A percentile compares a stretch with the other conserved stretches of the same genome.
Conservation (phyloP, 495 filamentous ascomycete species). For the Neurospora sp. region DNA sequence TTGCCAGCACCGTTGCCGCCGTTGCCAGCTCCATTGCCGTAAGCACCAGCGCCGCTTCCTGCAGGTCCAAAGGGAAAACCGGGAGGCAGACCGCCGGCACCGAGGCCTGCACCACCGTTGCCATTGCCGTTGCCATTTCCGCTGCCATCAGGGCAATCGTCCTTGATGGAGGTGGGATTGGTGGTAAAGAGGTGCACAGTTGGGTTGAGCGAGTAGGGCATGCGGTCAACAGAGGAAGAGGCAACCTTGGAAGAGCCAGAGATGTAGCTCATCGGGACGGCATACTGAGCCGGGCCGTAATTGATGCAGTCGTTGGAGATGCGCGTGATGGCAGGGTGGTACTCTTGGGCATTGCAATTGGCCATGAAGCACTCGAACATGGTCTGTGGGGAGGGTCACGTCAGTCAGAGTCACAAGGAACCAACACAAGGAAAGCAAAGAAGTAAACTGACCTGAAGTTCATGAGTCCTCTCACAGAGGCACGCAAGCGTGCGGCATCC, state of each 20-base stretch:
- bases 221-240: conserved; percentile 1
- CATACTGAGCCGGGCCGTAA: conserved; percentile 27
- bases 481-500: conserved; percentile 3
- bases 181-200: not conserved
- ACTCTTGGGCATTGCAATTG: conserved; percentile 16
- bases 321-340: conserved; percentile 9
- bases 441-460: conserved; percentile 8
- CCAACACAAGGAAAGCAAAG: not conserved
- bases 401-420: not conserved
- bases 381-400: conserved; percentile 5
- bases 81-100: not conserved
- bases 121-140: not conserved
- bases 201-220: not conserved
- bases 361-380: conserved; percentile 16
- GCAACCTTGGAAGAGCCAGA: conserved; percentile 11
- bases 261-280: conserved; percentile 16
- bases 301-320: conserved; percentile 27
- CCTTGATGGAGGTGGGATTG: not conserved
- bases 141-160: not conserved
- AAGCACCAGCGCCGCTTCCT: not conserved
- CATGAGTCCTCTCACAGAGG: conserved; percentile 9
- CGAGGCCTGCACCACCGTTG: not conserved
- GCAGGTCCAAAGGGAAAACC: not conserved
- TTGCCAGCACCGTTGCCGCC: conserved; percentile 1
- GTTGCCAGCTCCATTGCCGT: not conserved